These are phyloP conservation scores for Phytophthora nicotianae DNA, from an alignment of 352 stramenopile genomes.

Conservation along the genomic window DNA sequence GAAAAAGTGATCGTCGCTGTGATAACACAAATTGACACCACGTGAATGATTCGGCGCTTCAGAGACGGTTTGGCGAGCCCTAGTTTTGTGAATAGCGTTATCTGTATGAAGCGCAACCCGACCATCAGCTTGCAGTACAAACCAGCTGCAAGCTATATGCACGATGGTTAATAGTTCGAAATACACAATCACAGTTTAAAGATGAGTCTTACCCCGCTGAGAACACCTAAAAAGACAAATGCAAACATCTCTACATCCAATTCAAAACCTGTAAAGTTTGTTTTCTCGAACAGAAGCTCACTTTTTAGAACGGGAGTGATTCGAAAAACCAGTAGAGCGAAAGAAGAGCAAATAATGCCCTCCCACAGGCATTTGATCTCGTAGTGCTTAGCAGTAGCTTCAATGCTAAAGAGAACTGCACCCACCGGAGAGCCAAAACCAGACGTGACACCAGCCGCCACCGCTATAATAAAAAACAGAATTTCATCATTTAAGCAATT, in stretches of 20 bases:
- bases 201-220: constrained; percentile 57
- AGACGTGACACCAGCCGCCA: constrained; percentile 78
- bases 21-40: constrained; percentile 63
- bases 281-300: constrained; percentile 82
- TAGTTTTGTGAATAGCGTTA: constrained; percentile 60
- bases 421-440: constrained; percentile 82
- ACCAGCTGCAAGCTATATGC: constrained; percentile 55
- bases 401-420: constrained; percentile 82
- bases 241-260: constrained; percentile 83
- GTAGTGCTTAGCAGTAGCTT: constrained; percentile 84
- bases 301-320: constrained; percentile 75
- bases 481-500: not conserved
- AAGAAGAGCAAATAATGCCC: constrained; percentile 80
- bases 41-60: constrained; percentile 58
- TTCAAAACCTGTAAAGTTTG: constrained; percentile 79
- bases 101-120: constrained; percentile 50
- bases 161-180: not conserved
- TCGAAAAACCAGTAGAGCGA: constrained; percentile 80
- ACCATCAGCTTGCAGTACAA: constrained; percentile 71
- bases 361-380: constrained; percentile 89
- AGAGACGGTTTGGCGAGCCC: constrained; percentile 54
- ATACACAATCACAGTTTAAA: no score
- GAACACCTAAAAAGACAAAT: constrained; percentile 68
- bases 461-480: constrained; percentile 34
- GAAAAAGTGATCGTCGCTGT: constrained; percentile 76